phyloP scores from a whole-genome alignment of 1,284 basidiomycete species.

The Heterobasidion irregulare region DNA sequence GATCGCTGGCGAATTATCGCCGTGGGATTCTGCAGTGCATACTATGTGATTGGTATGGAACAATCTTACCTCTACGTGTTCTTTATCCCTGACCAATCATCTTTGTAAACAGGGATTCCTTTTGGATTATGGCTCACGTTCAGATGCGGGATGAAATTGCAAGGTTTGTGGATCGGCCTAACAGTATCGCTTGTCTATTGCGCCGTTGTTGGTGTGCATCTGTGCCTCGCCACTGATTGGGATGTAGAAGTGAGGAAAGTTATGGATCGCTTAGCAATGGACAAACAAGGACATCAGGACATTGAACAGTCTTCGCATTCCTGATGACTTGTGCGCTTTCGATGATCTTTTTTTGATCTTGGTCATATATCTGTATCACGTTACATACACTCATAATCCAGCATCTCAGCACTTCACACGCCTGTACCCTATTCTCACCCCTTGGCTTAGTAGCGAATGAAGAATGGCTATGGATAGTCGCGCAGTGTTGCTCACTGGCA shows the following conservation, averaged over 20 bases:
- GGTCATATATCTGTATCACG: too few relatives aligned
- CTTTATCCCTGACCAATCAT: neutral
- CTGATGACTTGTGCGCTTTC: too few relatives aligned
- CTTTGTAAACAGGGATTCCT: constrained; percentile 37
- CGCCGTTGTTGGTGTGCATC: constrained; percentile 35
- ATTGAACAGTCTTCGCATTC: constrained; percentile 4
- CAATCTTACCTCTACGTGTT: neutral
- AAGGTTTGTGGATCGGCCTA: constrained; percentile 63
- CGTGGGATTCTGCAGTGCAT: constrained; percentile 34
- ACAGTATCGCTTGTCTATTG: constrained; percentile 52
- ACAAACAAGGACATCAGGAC: constrained; percentile 10
- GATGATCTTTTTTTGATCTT: too few relatives aligned
- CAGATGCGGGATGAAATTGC: constrained; percentile 36
- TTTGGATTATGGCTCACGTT: constrained; percentile 62
- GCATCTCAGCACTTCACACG: too few relatives aligned
- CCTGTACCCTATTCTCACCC: too few relatives aligned
- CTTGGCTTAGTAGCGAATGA: too few relatives aligned
- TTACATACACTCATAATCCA: too few relatives aligned
- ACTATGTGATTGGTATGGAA: constrained; percentile 48
- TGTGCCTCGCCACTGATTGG: constrained; percentile 57
- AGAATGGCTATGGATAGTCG: too few relatives aligned
- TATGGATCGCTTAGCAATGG: constrained; percentile 32
- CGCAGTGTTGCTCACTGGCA: too few relatives aligned
- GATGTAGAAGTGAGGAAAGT: constrained; percentile 52
- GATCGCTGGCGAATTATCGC: neutral